These are phyloP conservation scores for Calocybe cyanea DNA, from an alignment of 768 basidiomycete genomes.

Conservation along the genomic window DNA sequence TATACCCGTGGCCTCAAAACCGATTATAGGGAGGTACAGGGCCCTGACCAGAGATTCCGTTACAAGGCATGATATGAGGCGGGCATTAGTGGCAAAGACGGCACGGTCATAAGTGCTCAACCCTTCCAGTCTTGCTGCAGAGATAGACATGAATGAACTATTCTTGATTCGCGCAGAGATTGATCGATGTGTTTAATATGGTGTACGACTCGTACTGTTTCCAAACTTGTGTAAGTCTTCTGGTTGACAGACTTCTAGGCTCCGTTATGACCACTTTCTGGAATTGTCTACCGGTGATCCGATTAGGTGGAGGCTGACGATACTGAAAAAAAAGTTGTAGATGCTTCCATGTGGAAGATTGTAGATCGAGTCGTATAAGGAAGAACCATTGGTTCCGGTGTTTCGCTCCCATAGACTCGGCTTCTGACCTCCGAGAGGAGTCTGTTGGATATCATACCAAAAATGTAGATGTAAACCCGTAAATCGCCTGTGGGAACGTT, in stretches of 20 bases:
- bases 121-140: constrained; percentile 22
- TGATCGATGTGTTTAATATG: too few species aligned
- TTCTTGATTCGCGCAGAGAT: neutral
- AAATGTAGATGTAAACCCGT: too few species aligned
- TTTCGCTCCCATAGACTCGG: neutral
- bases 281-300: neutral
- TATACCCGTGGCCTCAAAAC: constrained; percentile 33
- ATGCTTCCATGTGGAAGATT: neutral
- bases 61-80: constrained; percentile 54
- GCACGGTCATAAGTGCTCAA: constrained; percentile 38
- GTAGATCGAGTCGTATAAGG: neutral
- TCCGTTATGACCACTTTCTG: too few species aligned
- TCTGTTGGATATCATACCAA: too few species aligned
- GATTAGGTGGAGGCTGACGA: neutral
- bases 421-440: too few species aligned
- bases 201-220: too few species aligned
- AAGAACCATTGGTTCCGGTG: neutral
- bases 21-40: constrained; percentile 38
- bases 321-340: neutral
- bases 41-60: constrained; percentile 52
- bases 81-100: constrained; percentile 43
- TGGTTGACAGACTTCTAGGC: too few species aligned
- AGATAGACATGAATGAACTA: constrained; percentile 21
- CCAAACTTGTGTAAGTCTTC: too few species aligned
- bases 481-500: too few species aligned